phyloP scores from a whole-genome alignment of 2,329 filamentous ascomycete species.

The Fusarium aywerte region DNA sequence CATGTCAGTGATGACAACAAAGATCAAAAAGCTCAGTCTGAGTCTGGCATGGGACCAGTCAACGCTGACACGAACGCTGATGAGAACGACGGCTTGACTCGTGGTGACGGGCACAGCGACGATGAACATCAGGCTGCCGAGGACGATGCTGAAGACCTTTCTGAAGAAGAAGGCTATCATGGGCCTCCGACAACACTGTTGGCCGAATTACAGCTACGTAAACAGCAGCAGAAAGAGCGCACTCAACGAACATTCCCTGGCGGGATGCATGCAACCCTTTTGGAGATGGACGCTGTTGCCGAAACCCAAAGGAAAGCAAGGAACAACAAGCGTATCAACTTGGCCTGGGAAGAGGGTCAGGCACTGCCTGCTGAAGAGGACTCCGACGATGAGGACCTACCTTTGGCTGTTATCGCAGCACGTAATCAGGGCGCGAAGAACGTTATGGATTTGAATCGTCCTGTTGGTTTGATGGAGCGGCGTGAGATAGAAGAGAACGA shows the following conservation, averaged over 20 bases:
- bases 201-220: slow-evolving; percentile 90
- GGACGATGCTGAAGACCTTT: slow-evolving; percentile 59
- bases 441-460: slow-evolving; percentile 68
- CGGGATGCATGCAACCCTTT: slow-evolving; percentile 89
- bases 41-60: slow-evolving; percentile 42
- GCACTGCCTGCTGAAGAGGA: slow-evolving; percentile 57
- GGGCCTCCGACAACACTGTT: slow-evolving; percentile 89
- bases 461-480: slow-evolving; percentile 80
- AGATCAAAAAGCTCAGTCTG: slow-evolving; percentile 28
- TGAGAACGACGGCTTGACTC: slow-evolving; percentile 38
- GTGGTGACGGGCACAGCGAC: slow-evolving; percentile 35
- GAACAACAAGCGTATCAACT: slow-evolving; percentile 78
- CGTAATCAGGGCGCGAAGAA: slow-evolving; percentile 65
- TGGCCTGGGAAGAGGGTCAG: slow-evolving; percentile 86
- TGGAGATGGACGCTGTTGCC: slow-evolving; percentile 90
- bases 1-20: slow-evolving; percentile 46
- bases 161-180: slow-evolving; percentile 64
- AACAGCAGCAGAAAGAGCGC: slow-evolving; percentile 85
- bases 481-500: slow-evolving; percentile 93
- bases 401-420: slow-evolving; percentile 80
- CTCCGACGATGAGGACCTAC: slow-evolving; percentile 84
- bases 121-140: slow-evolving; percentile 54
- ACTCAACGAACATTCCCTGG: slow-evolving; percentile 74
- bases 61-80: slow-evolving; percentile 43
- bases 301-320: slow-evolving; percentile 83